Base-by-base conservation (phyloP, 768 basidiomycete species). In the Mycena vulgaris region DNA sequence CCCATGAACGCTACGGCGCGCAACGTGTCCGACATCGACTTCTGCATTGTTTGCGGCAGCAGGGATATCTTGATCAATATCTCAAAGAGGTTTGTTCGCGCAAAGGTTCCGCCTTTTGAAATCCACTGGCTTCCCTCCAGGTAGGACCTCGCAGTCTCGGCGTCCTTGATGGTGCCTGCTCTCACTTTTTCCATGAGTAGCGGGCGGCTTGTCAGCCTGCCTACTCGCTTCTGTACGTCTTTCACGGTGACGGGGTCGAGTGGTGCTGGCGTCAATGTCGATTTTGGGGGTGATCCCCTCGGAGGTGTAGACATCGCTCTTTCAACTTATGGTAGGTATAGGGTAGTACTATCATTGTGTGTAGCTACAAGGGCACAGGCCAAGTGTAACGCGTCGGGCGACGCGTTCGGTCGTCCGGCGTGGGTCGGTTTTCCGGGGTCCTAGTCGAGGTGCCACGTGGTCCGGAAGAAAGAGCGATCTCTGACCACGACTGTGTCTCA, bases 231-330 rank as follows among this genome's bases (percentile, higher is more conserved):
- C 9, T 60, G 16, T 2, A 60, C 17, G 5, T 31, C 31, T 19
- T 48, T 35, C n/a, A 23, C 31, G 3, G 47, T 48, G 2, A 21
- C 31, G 6, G 21, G 21, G 23, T 49, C 60, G 5, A 61, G 40
- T 21, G 58, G 28, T 16, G n/a, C n/a, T n/a, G n/a, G n/a, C n/a
- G n/a, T n/a, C n/a, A n/a, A n/a, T 1, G 58, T 42, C 45, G 59
- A 4, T 2, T 23, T 61, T 61, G 60, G 60, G 60, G 60, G 45
- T 61, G 60, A n/a, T 61, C 60, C 60, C 60, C 60, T 61, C 47
- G 60, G 30, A n/a, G 16, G 6, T 13, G 13, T 0, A 10, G 28
- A 10, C 60, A 61, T 61, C 60, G 5, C 31, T 61, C 60, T 61
- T 48, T 57, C 37, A 58, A 25, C 21, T 31, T 28, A 19, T 10